Percentiles rank a stretch among this genome's conserved stretches.
Conservation (phyloP, 2,329 filamentous ascomycete species). For the Acarospora socialis region DNA sequence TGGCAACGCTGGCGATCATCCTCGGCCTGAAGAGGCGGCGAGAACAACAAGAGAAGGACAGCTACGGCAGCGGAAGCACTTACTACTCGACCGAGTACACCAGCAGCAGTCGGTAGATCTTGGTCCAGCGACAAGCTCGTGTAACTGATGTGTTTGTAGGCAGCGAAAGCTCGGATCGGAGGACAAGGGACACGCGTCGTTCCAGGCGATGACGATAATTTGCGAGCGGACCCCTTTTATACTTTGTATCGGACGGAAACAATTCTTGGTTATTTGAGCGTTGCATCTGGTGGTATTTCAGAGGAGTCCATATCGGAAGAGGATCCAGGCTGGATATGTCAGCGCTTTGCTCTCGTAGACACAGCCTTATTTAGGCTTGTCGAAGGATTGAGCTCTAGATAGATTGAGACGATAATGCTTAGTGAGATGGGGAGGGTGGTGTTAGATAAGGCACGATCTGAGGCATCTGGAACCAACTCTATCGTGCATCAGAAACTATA, state of each 20-base stretch:
- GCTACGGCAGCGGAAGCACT: conserved; percentile 26
- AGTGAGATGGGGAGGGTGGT: too few species aligned
- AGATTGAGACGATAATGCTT: too few species aligned
- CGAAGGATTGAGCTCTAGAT: too few species aligned
- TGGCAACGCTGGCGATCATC: conserved; percentile 31
- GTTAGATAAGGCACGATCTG: too few species aligned
- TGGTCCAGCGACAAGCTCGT: conserved; percentile 3
- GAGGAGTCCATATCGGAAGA: too few species aligned
- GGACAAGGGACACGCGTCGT: conserved; percentile 20
- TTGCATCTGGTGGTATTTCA: too few species aligned
- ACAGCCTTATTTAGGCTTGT: too few species aligned
- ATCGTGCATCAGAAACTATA: too few species aligned
- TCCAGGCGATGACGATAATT: conserved; percentile 14
- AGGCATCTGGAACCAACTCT: too few species aligned
- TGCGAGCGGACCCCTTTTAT: too few species aligned
- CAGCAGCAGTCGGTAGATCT: conserved; percentile 25
- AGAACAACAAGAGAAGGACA: conserved; percentile 27
- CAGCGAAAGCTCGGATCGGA: conserved; percentile 30
- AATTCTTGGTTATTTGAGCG: background rate
- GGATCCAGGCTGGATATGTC: too few species aligned
- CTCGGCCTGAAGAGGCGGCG: conserved; percentile 31
- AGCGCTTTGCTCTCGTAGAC: too few species aligned
- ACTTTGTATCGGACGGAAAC: background rate
- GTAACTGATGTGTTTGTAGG: conserved; percentile 20
- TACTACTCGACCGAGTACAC: conserved; percentile 28